Conservation (phyloP, 2,329 filamentous ascomycete species). For the Pseudogymnoascus sp. region DNA sequence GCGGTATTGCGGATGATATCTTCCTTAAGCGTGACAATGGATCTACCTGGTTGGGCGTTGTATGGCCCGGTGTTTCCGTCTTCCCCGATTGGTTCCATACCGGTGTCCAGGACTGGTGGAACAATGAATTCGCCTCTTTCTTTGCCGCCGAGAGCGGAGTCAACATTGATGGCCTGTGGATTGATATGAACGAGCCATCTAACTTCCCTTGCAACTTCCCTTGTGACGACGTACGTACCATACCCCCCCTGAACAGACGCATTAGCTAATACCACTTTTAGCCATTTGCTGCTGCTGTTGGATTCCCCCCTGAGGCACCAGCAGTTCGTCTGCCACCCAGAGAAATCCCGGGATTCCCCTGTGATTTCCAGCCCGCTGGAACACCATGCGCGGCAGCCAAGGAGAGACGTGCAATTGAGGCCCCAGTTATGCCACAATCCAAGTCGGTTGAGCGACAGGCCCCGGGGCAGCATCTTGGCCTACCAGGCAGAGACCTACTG, state of each 20-base stretch:
- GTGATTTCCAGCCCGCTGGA: slow-evolving; percentile 55
- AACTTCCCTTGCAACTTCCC: slow-evolving; percentile 47
- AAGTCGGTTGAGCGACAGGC: slow-evolving; percentile 14
- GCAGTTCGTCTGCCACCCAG: slow-evolving; percentile 56
- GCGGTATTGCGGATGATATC: slow-evolving; percentile 41
- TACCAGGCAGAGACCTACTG: slow-evolving; percentile 56
- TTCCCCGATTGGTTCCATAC: slow-evolving; percentile 73
- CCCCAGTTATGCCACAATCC: neutral
- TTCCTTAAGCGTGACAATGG: slow-evolving; percentile 49
- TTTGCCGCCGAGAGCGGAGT: slow-evolving; percentile 58
- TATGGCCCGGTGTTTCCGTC: slow-evolving; percentile 68
- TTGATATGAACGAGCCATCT: slow-evolving; percentile 58
- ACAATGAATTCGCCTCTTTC: slow-evolving; percentile 56
- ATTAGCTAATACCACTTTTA: neutral
- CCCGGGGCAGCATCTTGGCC: slow-evolving; percentile 43
- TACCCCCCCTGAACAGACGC: neutral
- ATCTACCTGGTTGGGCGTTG: slow-evolving; percentile 54
- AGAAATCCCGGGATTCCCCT: slow-evolving; percentile 61
- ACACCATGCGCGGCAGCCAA: slow-evolving; percentile 29
- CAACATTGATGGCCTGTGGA: slow-evolving; percentile 73
- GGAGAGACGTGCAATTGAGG: slow-evolving; percentile 18
- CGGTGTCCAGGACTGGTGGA: slow-evolving; percentile 62
- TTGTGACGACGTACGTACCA: slow-evolving; percentile 36
- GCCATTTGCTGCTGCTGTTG: slow-evolving; percentile 32
- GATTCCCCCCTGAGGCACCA: slow-evolving; percentile 54